Conservation (phyloP, 768 basidiomycete genomes). For the Tylopilus sp. region DNA sequence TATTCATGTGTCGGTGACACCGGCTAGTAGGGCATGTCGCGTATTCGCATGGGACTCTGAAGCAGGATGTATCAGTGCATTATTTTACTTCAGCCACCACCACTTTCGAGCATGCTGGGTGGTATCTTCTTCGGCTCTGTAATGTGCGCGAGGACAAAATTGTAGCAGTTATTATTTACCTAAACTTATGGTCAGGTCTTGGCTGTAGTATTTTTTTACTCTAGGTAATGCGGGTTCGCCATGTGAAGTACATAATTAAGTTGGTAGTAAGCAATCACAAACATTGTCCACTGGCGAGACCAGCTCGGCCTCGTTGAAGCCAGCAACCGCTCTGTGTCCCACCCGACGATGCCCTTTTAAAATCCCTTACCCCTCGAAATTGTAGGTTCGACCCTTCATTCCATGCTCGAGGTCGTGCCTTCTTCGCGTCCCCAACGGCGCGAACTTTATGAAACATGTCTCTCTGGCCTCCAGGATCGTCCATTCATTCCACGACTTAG, state of each 20-base stretch:
- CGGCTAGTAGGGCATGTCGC: constrained; percentile 2
- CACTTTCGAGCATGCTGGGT: constrained; percentile 3
- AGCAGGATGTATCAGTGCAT: constrained; percentile 19
- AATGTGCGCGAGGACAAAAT: constrained; percentile 10
- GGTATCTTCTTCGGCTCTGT: constrained; percentile 4
- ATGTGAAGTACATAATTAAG: constrained; percentile 17
- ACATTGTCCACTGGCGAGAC: constrained; percentile 24
- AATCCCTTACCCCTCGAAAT: constrained; percentile 5
- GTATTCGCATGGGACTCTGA: constrained; percentile 24
- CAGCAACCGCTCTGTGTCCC: constrained; percentile 4
- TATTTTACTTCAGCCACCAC: constrained; percentile 21
- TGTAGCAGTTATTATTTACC: constrained; percentile 29
- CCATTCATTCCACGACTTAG: constrained; percentile 57
- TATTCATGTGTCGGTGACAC: constrained; percentile 30
- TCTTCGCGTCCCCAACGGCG: constrained; percentile 35
- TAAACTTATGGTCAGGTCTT: constrained; percentile 23
- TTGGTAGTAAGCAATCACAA: constrained; percentile 31
- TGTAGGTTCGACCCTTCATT: constrained; percentile 19
- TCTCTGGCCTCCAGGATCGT: constrained; percentile 51
- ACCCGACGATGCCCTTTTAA: constrained; percentile 30
- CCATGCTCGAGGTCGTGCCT: constrained; percentile 26
- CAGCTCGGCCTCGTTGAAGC: constrained; percentile 18
- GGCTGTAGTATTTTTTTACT: constrained; percentile 4
- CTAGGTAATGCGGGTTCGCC: constrained; percentile 13
- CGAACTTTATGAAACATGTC: constrained; percentile 50